These are phyloP conservation scores for Microcyclospora tardicrescens DNA, from an alignment of 2,329 filamentous ascomycete genomes.

Conservation along the genomic window DNA sequence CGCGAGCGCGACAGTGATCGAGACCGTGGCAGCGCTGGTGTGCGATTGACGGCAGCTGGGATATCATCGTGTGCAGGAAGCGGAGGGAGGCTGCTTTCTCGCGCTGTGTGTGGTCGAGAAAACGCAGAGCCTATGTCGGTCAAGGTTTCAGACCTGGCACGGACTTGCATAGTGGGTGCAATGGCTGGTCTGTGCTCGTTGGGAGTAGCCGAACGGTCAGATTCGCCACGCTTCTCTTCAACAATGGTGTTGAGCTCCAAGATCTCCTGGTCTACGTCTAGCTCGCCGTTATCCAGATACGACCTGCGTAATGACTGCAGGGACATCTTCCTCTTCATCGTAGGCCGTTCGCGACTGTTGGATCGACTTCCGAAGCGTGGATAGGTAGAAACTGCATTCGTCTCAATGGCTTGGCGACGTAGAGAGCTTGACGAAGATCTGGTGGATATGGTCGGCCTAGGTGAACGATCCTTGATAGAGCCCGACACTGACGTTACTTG, in stretches of 20 bases:
- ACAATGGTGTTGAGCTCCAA: conserved; percentile 38
- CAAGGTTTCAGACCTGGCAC: conserved; percentile 36
- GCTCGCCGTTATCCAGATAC: conserved; percentile 14
- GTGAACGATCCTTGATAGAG: background rate
- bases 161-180: conserved; percentile 31
- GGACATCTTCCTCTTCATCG: conserved; percentile 23
- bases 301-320: conserved; percentile 7
- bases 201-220: conserved; percentile 11
- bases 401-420: conserved; percentile 21
- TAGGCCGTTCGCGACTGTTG: conserved; percentile 24
- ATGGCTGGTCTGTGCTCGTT: conserved; percentile 34
- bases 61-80: background rate
- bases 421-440: conserved; percentile 19
- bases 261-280: conserved; percentile 33
- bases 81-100: background rate
- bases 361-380: conserved; percentile 5
- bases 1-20: background rate
- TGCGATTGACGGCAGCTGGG: background rate
- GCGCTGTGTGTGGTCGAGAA: conserved; percentile 22
- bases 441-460: conserved; percentile 6
- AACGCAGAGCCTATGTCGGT: conserved; percentile 36
- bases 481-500: no score
- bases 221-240: conserved; percentile 32
- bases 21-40: background rate
- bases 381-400: conserved; percentile 4